Evolutionary conservation across 169 alveolate species (phyloP).

Genomic region (Plasmodium vivax): DNA sequence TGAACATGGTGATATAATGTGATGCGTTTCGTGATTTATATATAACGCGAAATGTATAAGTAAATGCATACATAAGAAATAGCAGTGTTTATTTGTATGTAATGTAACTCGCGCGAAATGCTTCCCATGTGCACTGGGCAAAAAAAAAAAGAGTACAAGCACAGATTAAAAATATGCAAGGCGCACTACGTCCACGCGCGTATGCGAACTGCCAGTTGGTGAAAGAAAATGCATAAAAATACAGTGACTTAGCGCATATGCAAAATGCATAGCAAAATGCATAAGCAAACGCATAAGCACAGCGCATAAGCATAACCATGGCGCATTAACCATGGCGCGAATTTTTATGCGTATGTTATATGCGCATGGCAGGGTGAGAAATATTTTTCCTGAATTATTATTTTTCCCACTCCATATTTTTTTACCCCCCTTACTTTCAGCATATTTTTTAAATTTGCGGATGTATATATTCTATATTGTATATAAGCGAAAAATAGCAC

Average conservation of each 20-base stretch:
- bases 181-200: neutral
- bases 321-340: neutral
- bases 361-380: neutral
- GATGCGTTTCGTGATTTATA: neutral
- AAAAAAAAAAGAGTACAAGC: neutral
- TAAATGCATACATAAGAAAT: neutral
- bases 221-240: too few species aligned
- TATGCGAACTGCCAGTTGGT: neutral
- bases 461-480: neutral
- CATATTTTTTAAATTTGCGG: neutral
- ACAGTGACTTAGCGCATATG: too few species aligned
- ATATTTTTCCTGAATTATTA: neutral
- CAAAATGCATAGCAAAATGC: too few species aligned
- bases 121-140: neutral
- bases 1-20: neutral
- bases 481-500: neutral
- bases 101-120: neutral
- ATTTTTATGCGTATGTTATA: neutral
- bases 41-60: neutral
- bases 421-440: neutral
- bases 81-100: too few species aligned
- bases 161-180: neutral
- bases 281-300: too few species aligned
- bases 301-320: neutral
- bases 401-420: neutral